Conservation (phyloP, 768 basidiomycete genomes). For the Lanmaoa pseudosensibilis region DNA sequence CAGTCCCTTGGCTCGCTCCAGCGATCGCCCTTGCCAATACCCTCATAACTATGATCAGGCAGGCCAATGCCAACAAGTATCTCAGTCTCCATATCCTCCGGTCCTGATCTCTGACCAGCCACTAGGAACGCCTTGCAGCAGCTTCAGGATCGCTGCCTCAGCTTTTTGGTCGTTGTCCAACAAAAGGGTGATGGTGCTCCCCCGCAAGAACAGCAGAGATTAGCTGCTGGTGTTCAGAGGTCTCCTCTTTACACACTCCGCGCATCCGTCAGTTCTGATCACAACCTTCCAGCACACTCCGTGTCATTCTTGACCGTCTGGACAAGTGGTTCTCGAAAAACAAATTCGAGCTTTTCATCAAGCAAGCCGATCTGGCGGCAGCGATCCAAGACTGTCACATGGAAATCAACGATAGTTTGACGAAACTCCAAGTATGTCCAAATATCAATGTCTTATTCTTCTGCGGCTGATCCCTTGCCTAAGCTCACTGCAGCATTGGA, state of each 20-base stretch:
- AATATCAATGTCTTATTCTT: neutral
- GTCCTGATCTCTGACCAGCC: constrained; percentile 1
- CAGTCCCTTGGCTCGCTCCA: constrained; percentile 48
- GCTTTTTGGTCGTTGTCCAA: constrained; percentile 40
- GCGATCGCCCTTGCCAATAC: constrained; percentile 42
- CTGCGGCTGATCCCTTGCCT: constrained; percentile 4
- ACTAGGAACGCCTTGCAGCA: constrained; percentile 43
- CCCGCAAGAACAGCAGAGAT: constrained; percentile 31
- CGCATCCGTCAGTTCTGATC: constrained; percentile 9
- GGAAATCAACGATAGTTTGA: constrained; percentile 46
- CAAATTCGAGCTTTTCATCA: constrained; percentile 43
- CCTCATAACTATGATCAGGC: constrained; percentile 48
- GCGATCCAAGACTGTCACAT: constrained; percentile 48
- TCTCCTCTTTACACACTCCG: constrained; percentile 8
- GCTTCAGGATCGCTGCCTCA: constrained; percentile 47
- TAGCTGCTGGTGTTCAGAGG: constrained; percentile 36
- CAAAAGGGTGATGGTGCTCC: constrained; percentile 33
- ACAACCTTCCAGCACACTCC: constrained; percentile 28
- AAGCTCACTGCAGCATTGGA: constrained; percentile 49
- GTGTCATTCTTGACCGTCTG: constrained; percentile 41
- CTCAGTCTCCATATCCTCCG: neutral
- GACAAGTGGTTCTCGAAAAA: constrained; percentile 43
- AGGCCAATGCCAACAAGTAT: constrained; percentile 50
- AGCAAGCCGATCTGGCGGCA: constrained; percentile 43
- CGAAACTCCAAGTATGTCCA: constrained; percentile 44